phyloP scores from a whole-genome alignment of 176 grass and related monocot species.

The Eremochloa ophiuroides region DNA sequence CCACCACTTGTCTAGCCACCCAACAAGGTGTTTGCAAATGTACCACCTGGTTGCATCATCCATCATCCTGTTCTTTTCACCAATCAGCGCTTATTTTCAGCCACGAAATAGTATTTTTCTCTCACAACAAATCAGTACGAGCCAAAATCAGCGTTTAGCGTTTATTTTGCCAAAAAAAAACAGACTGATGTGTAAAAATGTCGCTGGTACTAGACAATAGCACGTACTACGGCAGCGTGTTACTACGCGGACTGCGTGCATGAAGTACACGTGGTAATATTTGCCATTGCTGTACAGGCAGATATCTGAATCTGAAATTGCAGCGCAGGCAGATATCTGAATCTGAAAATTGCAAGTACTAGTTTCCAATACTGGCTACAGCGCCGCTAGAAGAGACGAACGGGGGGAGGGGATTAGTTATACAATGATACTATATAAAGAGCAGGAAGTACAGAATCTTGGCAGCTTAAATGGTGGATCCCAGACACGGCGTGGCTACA shows the following conservation, averaged over 20 bases:
- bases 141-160: too few relatives aligned
- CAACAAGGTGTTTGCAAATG: background rate
- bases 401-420: background rate
- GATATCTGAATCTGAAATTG: background rate
- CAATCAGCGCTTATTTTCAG: too few relatives aligned
- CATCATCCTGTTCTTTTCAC: too few relatives aligned
- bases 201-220: too few relatives aligned
- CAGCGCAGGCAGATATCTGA: background rate
- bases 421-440: background rate
- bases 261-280: background rate
- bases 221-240: background rate
- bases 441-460: background rate
- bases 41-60: background rate
- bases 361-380: background rate
- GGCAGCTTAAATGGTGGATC: constrained; percentile 36
- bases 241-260: background rate
- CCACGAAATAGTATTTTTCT: too few relatives aligned
- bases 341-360: background rate
- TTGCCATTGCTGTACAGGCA: background rate
- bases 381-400: background rate
- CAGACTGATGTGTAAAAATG: background rate
- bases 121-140: too few relatives aligned
- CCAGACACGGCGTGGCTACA: background rate
- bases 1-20: background rate
- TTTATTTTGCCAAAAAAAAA: too few relatives aligned